A percentile compares a stretch with the other conserved stretches of the same genome.
phyloP scores from a whole-genome alignment of 148 eudicot species.

The Arctostaphylos glauca region DNA sequence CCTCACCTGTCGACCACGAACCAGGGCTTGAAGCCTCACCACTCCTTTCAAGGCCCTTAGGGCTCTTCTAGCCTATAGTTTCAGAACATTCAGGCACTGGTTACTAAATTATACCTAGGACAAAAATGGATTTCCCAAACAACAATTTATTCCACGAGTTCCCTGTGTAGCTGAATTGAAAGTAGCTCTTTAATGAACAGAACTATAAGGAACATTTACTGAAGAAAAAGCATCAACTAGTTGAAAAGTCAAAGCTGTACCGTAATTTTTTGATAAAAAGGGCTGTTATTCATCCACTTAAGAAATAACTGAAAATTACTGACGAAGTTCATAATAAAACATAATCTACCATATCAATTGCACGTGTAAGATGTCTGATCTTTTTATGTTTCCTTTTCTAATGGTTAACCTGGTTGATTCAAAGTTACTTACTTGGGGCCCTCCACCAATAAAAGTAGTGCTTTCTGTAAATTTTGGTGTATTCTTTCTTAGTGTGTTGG shows the following conservation, averaged over 20 bases:
- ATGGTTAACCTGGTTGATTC: not conserved
- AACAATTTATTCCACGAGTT: not conserved
- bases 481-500: no score
- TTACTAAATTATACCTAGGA: not conserved
- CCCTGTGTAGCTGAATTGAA: not conserved
- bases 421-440: not conserved
- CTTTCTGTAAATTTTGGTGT: not conserved
- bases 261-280: not conserved
- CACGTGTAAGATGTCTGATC: not conserved
- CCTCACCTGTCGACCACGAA: slow-evolving; percentile 83
- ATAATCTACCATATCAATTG: not conserved
- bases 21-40: slow-evolving; percentile 86
- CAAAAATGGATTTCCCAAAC: not conserved
- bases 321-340: not conserved
- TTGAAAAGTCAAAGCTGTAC: not conserved
- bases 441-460: not conserved
- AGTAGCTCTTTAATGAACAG: not conserved
- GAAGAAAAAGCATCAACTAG: not conserved
- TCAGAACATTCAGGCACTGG: not conserved
- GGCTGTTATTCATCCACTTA: not conserved
- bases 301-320: not conserved
- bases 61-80: slow-evolving; percentile 81
- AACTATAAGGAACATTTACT: not conserved
- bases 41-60: slow-evolving; percentile 84
- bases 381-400: not conserved